These are phyloP conservation scores for Thelonectria discophora DNA, from an alignment of 2,329 filamentous ascomycete genomes.

Conservation along the genomic window DNA sequence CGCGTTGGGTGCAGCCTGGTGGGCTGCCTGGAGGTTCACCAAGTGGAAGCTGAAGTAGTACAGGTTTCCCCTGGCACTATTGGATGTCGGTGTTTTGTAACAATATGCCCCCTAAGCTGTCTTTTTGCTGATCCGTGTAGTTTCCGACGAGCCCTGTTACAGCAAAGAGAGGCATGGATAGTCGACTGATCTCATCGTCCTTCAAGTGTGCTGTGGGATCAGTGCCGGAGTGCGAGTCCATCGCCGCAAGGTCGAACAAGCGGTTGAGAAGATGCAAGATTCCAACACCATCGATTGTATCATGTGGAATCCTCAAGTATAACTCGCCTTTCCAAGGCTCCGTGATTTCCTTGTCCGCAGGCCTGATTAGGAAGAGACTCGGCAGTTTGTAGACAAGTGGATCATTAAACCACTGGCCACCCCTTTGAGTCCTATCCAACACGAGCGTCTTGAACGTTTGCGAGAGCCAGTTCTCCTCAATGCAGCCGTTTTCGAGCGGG, in stretches of 20 bases:
- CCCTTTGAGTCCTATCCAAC: background rate
- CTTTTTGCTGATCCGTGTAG: background rate
- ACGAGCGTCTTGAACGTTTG: background rate
- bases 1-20: background rate
- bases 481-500: background rate
- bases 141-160: background rate
- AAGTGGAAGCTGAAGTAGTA: background rate
- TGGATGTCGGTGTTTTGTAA: background rate
- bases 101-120: background rate
- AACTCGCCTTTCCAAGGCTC: background rate
- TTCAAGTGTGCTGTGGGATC: background rate
- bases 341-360: background rate
- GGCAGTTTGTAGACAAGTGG: background rate
- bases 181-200: background rate
- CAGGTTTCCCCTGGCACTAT: background rate
- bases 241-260: background rate
- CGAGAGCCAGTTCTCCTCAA: background rate
- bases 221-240: background rate
- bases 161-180: background rate
- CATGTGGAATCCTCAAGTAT: constrained; percentile 7
- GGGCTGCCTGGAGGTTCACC: background rate
- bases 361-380: background rate
- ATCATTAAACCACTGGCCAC: background rate
- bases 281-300: constrained; percentile 5
- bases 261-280: background rate